Evolutionary conservation across 2,329 filamentous ascomycete genomes (phyloP), one percentile per base, ranked within the genome.

Genomic region (Nemania abortiva): DNA sequence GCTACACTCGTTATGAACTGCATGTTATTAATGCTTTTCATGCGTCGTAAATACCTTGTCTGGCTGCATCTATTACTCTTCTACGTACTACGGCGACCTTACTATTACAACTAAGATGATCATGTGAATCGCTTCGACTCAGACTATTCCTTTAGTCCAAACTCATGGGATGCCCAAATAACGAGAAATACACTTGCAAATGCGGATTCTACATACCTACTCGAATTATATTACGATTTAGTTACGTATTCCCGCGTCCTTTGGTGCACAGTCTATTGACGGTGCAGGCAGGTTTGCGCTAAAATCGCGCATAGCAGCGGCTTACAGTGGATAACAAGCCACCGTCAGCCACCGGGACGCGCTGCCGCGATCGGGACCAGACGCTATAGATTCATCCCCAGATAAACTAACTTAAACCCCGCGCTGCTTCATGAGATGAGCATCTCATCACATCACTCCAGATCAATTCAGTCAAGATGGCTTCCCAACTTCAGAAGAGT

Each of bases 401-500:
- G 18, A 49, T n/a, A n/a, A n/a, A n/a, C n/a, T n/a, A n/a, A n/a
- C n/a, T n/a, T 22, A 49, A 20, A 55, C 66, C 66, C 61, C 66
- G 61, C 66, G 60, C 56, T 52, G 31, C 22, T 9, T 55, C 22
- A 39, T 39, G 31, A 47, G 4, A 54, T 54, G 27, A 42, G 6
- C 15, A 55, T 50, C 39, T 59, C 50, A 37, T 31, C 24, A 15
- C 53, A 10, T 54, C 20, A 55, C 29, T 52, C 60, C 65, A 61
- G 39, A 20, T 34, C 54, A 50, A 61, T 54, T 31, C 70, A 68
- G 29, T 42, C 37, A 72, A 49, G 42, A 78, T 78, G 76, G 45
- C 72, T 13, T 74, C 76, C 7, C 73, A 76, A 67, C 60, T 78
- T 18, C 67, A 76, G 47, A 73, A 75, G 53, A 76, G 75, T 70